Evolutionary conservation across 1,284 basidiomycete species (phyloP), one percentile per base, ranked within the genome.

Genomic region (Rhodotorula mucilaginosa): DNA sequence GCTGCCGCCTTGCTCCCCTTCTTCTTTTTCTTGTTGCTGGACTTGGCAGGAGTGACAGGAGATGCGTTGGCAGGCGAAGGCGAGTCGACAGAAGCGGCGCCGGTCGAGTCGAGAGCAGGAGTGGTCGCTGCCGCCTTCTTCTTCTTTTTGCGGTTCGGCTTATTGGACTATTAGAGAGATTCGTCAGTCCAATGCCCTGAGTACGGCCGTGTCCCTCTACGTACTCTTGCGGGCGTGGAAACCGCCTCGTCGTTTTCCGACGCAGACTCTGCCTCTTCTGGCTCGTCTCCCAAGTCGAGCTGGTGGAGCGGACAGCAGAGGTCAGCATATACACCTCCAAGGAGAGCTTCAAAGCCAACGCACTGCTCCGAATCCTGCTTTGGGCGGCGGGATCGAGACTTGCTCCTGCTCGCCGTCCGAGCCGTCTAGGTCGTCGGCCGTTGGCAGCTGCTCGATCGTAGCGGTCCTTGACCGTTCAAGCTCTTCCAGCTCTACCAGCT

Each of bases 401-500:
- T 48, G 52, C 13, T 58, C 48, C 21, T 68, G 57, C 10, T 58
- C 46, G 3, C 56, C 61, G 31, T 54, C 34, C 23, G 29, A 61
- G 16, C 63, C 69, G 57, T 44, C 39, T 2, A 66, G 44, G 52
- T 72, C 72, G 52, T 48, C 62, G 18, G 62, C 65, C 12, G 60
- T 56, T 2, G 69, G 60, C 3, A 65, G 51, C 5, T 44, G 18
- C 18, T 48, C 19, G 0, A 58, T 29, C 5, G 69, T 58, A 2
- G 69, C 69, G 2, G 49, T 54, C 13, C 46, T 48, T 16, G 61
- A 31, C 5, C 56, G 57, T 48, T 65, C 62, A 6, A 74, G 67
- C 59, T 70, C 64, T 19, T 70, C 67, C 18, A 83, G 86, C 78
- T 94, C 91, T 72, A 93, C 90, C 31, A 88, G 84, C 78, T 93